These are phyloP conservation scores for Gypsophila paniculata DNA, from an alignment of 179 eudicot genomes.

Conservation along the genomic window DNA sequence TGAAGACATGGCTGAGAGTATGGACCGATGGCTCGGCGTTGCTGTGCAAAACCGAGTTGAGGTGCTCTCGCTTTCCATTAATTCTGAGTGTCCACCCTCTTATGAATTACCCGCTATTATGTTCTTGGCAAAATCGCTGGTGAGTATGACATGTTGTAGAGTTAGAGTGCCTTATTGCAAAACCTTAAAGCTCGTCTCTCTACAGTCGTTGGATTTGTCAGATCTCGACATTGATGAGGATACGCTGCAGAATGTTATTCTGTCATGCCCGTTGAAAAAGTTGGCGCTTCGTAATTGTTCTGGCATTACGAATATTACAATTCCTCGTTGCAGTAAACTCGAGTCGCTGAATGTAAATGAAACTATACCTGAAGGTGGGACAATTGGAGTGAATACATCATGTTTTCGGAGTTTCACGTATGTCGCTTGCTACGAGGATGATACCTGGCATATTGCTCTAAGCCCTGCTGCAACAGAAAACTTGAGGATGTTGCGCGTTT, in stretches of 20 bases:
- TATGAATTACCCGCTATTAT: neutral
- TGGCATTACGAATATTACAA: neutral
- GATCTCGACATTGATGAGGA: neutral
- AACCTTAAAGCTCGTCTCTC: neutral
- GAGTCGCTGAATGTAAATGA: neutral
- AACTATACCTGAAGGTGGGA: neutral
- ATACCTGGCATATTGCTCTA: neutral
- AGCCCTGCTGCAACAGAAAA: neutral
- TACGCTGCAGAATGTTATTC: neutral
- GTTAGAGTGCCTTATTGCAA: neutral
- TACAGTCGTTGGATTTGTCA: neutral
- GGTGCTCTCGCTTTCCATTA: neutral
- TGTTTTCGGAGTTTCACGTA: neutral
- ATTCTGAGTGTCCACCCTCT: neutral
- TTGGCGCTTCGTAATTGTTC: neutral
- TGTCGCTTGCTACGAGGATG: neutral
- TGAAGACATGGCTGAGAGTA: neutral
- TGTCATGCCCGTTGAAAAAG: neutral
- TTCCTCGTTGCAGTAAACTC: neutral
- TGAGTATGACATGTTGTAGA: neutral
- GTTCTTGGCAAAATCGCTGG: neutral
- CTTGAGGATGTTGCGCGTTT: neutral
- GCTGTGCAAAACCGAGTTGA: slow-evolving; percentile 7
- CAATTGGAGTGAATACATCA: neutral
- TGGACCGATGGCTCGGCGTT: slow-evolving; percentile 14